phyloP scores from a whole-genome alignment of 805 yeast genomes.

The Lachancea mirantina region DNA sequence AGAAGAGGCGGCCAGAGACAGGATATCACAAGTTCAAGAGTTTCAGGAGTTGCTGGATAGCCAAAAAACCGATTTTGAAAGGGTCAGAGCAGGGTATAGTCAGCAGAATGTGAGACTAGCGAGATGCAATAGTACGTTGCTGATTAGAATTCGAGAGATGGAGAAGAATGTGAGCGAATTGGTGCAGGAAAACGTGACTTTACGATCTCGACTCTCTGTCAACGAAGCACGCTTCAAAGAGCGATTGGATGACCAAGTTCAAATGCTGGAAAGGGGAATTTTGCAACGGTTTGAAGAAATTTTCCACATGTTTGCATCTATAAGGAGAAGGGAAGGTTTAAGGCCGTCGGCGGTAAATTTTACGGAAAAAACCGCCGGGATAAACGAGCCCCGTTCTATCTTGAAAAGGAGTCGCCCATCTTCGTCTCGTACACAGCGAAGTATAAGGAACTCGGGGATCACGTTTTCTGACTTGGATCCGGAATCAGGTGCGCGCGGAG shows the following conservation, averaged over 20 bases:
- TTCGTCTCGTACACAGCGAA: neutral
- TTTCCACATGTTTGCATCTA: constrained; percentile 34
- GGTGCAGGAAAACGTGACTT: constrained; percentile 42
- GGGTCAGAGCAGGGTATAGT: constrained; percentile 22
- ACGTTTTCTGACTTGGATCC: constrained; percentile 5
- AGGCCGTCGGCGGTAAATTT: constrained; percentile 8
- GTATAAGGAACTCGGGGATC: constrained; percentile 4
- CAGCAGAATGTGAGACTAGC: constrained; percentile 51
- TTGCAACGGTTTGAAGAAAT: constrained; percentile 40
- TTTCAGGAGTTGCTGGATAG: constrained; percentile 26
- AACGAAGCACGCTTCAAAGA: constrained; percentile 26
- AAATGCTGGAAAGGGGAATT: constrained; percentile 36
- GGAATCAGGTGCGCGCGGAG: no score
- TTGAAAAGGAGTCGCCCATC: constrained; percentile 6
- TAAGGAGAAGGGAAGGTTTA: constrained; percentile 38
- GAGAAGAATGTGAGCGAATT: constrained; percentile 45
- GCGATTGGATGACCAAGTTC: constrained; percentile 34
- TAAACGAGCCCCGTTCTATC: constrained; percentile 17
- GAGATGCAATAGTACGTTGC: constrained; percentile 46
- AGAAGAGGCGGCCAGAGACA: neutral
- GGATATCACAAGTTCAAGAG: constrained; percentile 21
- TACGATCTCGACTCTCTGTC: constrained; percentile 34
- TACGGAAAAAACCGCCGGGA: constrained; percentile 13
- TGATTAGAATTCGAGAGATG: constrained; percentile 44
- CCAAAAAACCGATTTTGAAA: constrained; percentile 16